Base-by-base conservation (phyloP, 2,329 filamentous ascomycete genomes). In the Colletotrichum lentis region DNA sequence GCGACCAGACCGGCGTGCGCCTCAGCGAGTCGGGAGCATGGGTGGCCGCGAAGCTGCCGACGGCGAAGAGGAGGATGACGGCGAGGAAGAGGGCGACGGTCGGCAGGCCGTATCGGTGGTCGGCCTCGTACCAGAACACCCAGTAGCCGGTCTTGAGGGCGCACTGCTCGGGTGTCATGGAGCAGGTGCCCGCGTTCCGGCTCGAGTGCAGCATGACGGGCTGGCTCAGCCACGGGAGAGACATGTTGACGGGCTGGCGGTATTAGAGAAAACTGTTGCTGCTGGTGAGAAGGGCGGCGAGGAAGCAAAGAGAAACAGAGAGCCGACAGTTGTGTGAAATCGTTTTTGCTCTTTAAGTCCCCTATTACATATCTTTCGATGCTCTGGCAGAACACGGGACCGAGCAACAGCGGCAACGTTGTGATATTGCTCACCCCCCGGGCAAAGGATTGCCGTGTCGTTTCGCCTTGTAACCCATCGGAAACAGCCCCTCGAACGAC, bases 11-110 rank as follows among this genome's bases (percentile, higher is more conserved):
- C 22, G 62, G 16, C 6, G 41, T 64, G 10, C 61, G 41, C 16
- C 49, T 18, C 20, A 83, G 27, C 3, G 70, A 64, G 3, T 76
- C 70, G 67, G 76, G 77, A 7, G 77, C 78, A 70, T 84, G 84
- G 16, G 79, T 73, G 6, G 82, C 73, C 14, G 71, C 71, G 20
- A 80, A 64, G 18, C 81, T 71, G 3, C 76, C 74, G 20, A 86
- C 73, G 27, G 80, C 74, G 69, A 85, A 87, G 14, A 86, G 65
- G 1, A 79, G 77, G 61, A 87, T 83, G n/a, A 76, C 74, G 0
- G 78, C 77, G 71, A 84, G 77, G 73, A 87, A 83, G 70, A 88
- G 84, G 52, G 83, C 85, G 3, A 86, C 75, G 0, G 85, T 86
- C 7, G 80, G 80, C 4, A 87, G 74, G 0, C 81, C 83, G 70